Evolutionary conservation across 176 grass and related monocot species (phyloP), one percentile per base, ranked within the genome.

Genomic region (Zea luxurians): DNA sequence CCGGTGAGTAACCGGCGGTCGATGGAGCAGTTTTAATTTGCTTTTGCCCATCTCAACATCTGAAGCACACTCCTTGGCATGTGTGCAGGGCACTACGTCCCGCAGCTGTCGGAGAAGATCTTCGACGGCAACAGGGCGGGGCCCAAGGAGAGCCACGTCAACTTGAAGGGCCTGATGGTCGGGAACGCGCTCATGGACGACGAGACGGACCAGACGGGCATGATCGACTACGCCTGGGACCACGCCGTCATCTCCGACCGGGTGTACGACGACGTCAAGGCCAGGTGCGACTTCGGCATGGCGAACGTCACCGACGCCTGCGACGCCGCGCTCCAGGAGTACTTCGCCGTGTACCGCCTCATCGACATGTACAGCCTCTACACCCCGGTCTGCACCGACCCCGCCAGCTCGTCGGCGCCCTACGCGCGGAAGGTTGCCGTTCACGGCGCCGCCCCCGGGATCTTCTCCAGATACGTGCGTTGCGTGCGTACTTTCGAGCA

Each of bases 301-400:
- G 81, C 41, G 2, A 69, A 84, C 41, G 46, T 41, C 2, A 86
- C 83, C 2, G 16, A 15, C 43, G 83, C 81, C 8, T 95, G 96
- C 73, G 20, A 91, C 37, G 4, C 2, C 44, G 86, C 92, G 38
- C 34, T 99, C 48, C 7, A 49, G 10, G 88, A 87, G 59, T 95
- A 95, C 88, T 93, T 92, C 75, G 88, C 75, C 21, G 96, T 95
- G 17, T 99, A 95, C 64, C 35, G 61, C 70, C 89, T 99, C 88
- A 99, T 99, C 66, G 81, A 99, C 78, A 95, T 99, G 96, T 95
- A 99, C 83, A 95, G 92, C 90, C 82, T 99, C 78, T 99, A 99
- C 65, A 82, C 86, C 4, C 96, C 96, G 2, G 74, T 74, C 68
- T 99, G 96, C 76, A 85, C 86, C 62, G 64, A 81, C 35, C 62